Evolutionary conservation across 192 early-diverging fungal species (phyloP).

Genomic region (Coemansia sp.): DNA sequence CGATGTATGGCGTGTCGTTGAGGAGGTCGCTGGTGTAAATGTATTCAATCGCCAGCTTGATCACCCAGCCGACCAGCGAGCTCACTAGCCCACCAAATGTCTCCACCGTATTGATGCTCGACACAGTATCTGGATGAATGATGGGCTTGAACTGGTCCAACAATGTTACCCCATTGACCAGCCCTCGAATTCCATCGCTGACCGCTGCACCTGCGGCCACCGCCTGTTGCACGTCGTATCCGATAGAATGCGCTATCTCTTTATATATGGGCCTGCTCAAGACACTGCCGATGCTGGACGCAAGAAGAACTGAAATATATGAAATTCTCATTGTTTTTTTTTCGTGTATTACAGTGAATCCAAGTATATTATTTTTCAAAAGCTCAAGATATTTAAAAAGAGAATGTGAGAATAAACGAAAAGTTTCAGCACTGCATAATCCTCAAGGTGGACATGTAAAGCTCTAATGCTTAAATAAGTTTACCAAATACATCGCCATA

Average conservation of each 20-base stretch:
- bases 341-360: not conserved
- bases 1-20: conserved; percentile 47
- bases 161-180: conserved; percentile 14
- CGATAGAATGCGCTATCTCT: conserved; percentile 38
- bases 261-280: conserved; percentile 27
- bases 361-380: too few species aligned
- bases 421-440: too few species aligned
- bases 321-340: conserved; percentile 10
- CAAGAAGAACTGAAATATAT: conserved; percentile 1
- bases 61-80: conserved; percentile 23
- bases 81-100: conserved; percentile 28
- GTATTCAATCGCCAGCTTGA: conserved; percentile 20
- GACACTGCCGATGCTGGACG: not conserved
- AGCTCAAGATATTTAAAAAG: too few species aligned
- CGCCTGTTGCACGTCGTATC: conserved; percentile 27
- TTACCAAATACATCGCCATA: too few species aligned
- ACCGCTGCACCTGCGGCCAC: conserved; percentile 23
- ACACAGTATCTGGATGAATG: conserved; percentile 25
- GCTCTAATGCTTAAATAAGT: too few species aligned
- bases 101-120: conserved; percentile 22
- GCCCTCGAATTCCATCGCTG: conserved; percentile 16
- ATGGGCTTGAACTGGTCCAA: conserved; percentile 45
- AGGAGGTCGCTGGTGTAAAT: conserved; percentile 34
- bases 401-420: too few species aligned
- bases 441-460: too few species aligned